These are phyloP conservation scores for Teratosphaeria epicoccoides DNA, from an alignment of 2,329 filamentous ascomycete species.

Conservation along the genomic window DNA sequence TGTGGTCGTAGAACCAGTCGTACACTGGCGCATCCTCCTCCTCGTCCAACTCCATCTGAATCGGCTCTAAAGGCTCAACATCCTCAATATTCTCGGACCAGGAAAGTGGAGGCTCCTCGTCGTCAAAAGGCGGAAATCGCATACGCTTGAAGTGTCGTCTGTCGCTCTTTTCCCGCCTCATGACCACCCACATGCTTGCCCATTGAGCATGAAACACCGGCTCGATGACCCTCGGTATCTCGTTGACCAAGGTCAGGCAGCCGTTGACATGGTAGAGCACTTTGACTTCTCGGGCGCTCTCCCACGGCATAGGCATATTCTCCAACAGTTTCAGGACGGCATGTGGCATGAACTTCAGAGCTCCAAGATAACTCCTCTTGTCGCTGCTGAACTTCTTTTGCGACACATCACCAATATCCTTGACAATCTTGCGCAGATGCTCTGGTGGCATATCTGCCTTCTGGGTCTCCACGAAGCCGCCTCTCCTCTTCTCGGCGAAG, in stretches of 20 bases:
- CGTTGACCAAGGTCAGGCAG: constrained; percentile 92
- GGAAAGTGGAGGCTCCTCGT: constrained; percentile 92
- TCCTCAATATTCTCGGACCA: constrained; percentile 99
- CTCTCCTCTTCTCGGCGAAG: constrained; percentile 94
- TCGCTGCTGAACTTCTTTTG: constrained; percentile 99
- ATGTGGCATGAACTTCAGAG: constrained; percentile 98
- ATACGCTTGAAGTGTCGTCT: constrained; percentile 94
- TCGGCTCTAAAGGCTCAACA: constrained; percentile 91
- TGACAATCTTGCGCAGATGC: constrained; percentile 95
- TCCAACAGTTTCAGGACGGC: constrained; percentile 93
- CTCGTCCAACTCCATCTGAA: constrained; percentile 96
- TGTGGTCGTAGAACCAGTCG: constrained; percentile 96
- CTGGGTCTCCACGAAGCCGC: constrained; percentile 92
- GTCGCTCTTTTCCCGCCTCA: constrained; percentile 96
- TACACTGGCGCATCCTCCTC: constrained; percentile 81
- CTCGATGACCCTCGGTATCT: constrained; percentile 91
- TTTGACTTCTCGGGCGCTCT: constrained; percentile 90
- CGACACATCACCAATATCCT: constrained; percentile 96
- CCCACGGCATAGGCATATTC: constrained; percentile 99
- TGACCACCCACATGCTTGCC: constrained; percentile 98
- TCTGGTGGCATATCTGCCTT: constrained; percentile 98
- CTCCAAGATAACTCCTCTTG: constrained; percentile 94
- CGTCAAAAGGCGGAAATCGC: constrained; percentile 96
- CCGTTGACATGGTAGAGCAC: constrained; percentile 98
- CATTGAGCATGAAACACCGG: constrained; percentile 97